Evolutionary conservation across 305 asterid species (phyloP), one percentile per base, ranked within the genome.

Genomic region (Fraxinus xanthoxyloides): DNA sequence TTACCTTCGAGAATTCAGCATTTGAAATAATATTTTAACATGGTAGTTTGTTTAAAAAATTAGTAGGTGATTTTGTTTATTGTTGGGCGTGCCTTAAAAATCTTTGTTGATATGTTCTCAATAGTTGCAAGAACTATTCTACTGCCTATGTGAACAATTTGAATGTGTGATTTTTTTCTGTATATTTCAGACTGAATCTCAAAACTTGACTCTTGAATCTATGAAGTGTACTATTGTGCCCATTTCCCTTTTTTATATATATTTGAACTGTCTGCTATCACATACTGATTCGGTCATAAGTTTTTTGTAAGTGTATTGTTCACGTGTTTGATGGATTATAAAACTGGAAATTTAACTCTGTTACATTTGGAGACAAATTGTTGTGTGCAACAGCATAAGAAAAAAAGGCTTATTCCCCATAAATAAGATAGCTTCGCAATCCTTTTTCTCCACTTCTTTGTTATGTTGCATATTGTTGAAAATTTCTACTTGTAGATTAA

Each of bases 1-100:
- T 78, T 70, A 73, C 77, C 79, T 70, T 79, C 3, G 79, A 21
- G 76, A 72, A 48, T 56, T 83, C 43, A 61, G 77, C 70, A 28
- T 38, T 51, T 76, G 31, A 34, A 17, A 5, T 65, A 21, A 26
- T 38, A 79, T 54, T 12, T 32, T 75, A 74, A 77, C 76, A 48
- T 76, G 79, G 30, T 28, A 8, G 10, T 69, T 30, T 69, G 13
- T 69, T 69, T 30, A 5, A 31, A 69, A 69, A 31, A 13, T 31
- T 30, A 70, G 17, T 30, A 30, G 75, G 5, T 17, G 26, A 70
- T 70, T 70, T 10, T 31, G 26, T 70, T 70, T 7, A 70, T 5
- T 30, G 7, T 70, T 35, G 36, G 24, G 7, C 0, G 36, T 30
- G 75, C 23, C 43, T 70, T 30, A 5, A 70, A 70, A 15, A 31